Evolutionary conservation across 2,329 filamentous ascomycete species (phyloP).

Genomic region (Trichoderma koningiopsis): DNA sequence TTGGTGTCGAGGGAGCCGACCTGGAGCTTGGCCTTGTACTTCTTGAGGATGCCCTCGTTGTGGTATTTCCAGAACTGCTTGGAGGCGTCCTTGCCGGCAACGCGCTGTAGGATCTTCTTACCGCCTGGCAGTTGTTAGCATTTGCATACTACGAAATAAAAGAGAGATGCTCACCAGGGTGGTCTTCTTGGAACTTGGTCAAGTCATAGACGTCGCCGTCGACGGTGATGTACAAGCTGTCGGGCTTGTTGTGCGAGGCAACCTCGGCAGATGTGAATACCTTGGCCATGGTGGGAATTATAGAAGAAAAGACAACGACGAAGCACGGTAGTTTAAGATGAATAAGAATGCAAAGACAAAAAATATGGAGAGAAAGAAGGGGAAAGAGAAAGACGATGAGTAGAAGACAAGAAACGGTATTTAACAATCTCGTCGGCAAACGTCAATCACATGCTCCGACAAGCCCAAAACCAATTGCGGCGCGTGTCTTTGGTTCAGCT

Average conservation of each 20-base stretch:
- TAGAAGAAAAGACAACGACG: neutral
- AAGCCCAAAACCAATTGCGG: neutral
- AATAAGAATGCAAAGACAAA: neutral
- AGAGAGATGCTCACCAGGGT: constrained; percentile 64
- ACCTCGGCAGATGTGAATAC: constrained; percentile 84
- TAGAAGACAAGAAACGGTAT: neutral
- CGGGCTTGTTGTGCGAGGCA: constrained; percentile 84
- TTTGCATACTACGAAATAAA: neutral
- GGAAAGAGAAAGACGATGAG: neutral
- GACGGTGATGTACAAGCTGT: constrained; percentile 85
- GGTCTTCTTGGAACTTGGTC: constrained; percentile 83
- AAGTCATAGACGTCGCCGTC: constrained; percentile 96
- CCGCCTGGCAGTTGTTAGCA: constrained; percentile 47
- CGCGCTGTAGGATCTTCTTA: constrained; percentile 66
- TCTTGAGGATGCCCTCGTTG: constrained; percentile 85
- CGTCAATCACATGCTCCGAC: constrained; percentile 24
- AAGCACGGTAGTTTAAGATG: neutral
- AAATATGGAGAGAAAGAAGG: neutral
- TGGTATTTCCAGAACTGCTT: constrained; percentile 76
- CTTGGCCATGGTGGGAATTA: constrained; percentile 70
- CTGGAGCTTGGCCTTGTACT: constrained; percentile 76
- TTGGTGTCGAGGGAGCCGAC: constrained; percentile 89
- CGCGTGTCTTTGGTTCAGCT: neutral
- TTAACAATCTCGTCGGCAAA: constrained; percentile 22
- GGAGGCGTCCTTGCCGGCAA: constrained; percentile 67